These are phyloP conservation scores for Lumnitzera littorea DNA, from an alignment of 345 rosid genomes.

Conservation along the genomic window DNA sequence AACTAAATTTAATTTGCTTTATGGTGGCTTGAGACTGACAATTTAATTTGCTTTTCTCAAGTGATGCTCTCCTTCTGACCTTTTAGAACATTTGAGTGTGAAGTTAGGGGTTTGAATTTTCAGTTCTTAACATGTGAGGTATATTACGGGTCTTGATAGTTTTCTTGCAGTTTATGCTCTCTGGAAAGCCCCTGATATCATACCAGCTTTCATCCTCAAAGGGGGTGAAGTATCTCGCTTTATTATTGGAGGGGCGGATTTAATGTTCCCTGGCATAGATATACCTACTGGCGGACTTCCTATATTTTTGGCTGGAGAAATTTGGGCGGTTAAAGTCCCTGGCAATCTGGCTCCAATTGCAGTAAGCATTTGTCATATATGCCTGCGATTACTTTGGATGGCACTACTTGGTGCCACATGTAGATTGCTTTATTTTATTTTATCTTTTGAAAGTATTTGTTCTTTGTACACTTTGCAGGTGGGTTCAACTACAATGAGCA, in stretches of 20 bases:
- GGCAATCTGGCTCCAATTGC: conserved; percentile 89
- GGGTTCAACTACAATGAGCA: conserved; percentile 82
- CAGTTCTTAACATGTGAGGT: not conserved
- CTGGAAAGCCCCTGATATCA: conserved; percentile 77
- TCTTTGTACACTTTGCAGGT: conserved; percentile 35
- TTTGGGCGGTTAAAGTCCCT: conserved; percentile 93
- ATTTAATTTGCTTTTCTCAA: too few relatives aligned
- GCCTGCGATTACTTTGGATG: too few relatives aligned
- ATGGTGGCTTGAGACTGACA: too few relatives aligned
- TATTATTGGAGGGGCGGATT: conserved; percentile 93
- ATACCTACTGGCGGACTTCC: conserved; percentile 64
- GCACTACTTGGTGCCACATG: too few relatives aligned
- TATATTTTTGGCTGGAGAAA: conserved; percentile 66
- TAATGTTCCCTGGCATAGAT: conserved; percentile 93
- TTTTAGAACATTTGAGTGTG: not conserved
- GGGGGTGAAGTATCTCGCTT: conserved; percentile 90
- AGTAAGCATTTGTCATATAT: conserved; percentile 28
- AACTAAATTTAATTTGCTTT: too few relatives aligned
- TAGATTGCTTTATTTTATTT: too few relatives aligned
- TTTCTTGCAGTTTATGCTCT: conserved; percentile 71
- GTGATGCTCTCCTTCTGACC: too few relatives aligned
- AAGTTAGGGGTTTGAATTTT: not conserved
- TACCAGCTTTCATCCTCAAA: conserved; percentile 75
- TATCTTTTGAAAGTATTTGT: too few relatives aligned
- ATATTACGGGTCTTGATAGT: not conserved